Evolutionary conservation across 768 basidiomycete genomes (phyloP), one percentile per base, ranked within the genome.

Genomic region (Boletus bicolor): DNA sequence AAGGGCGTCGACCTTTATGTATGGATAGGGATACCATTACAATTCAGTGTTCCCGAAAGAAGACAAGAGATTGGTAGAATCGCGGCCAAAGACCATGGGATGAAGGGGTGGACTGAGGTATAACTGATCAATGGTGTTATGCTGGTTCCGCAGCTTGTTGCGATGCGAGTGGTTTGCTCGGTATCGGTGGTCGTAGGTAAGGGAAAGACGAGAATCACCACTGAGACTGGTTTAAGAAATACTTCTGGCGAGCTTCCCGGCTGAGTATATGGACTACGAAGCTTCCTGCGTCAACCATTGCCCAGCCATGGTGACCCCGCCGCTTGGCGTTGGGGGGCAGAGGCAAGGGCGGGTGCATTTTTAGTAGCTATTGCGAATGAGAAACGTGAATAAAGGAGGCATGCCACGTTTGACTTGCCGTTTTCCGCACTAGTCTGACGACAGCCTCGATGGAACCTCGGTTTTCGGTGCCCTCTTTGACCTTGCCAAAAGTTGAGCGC

Each of bases 381-480:
- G 64, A 21, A 44, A 44, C 32, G 36, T 26, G n/a, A 3, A 37
- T 4, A 34, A 53, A 46, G 30, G 32, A 45, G 41, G 44, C 5
- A 12, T 7, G 35, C 47, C 39, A 35, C 28, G 49, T 12, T 36
- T 43, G 19, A 80, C 87, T 54, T 58, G 86, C 91, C 59, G 82
- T 78, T 73, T 87, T 91, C 58, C 89, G 76, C 28, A 90, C 80
- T 12, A 82, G 68, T 47, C 88, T 79, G 43, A 89, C 81, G 38
- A 91, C 82, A 8, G 84, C 83, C 64, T 91, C 88, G 53, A 93
- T 84, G 2, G 85, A 82, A 7, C 90, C 91, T 63, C 85, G 79
- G 53, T 80, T 83, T 75, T 93, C 90, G 7, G 88, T 88, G 9
- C 91, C 91, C 62, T 91, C 87, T 67, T 91, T 93, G 48, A 93